Conservation (phyloP, 2,329 filamentous ascomycete genomes). For the Sarocladium brachiariae region DNA sequence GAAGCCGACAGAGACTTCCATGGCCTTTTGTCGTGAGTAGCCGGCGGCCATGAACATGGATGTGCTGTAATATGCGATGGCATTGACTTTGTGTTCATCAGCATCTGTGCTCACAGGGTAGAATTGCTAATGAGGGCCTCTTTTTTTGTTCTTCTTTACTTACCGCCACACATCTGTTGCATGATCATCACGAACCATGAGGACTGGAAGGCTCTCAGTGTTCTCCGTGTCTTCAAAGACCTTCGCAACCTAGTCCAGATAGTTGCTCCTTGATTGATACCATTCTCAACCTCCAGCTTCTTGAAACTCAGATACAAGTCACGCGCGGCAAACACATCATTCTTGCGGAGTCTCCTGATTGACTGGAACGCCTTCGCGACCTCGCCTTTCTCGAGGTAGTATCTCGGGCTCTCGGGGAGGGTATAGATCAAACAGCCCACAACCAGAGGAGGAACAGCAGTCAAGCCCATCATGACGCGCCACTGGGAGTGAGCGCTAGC, state of each 20-base stretch:
- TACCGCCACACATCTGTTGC: conserved; percentile 34
- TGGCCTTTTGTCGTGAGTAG: conserved; percentile 28
- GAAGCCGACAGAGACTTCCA: conserved; percentile 37
- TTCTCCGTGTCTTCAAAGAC: conserved; percentile 23
- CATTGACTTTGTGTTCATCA: conserved; percentile 33
- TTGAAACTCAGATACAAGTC: conserved; percentile 43
- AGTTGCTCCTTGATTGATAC: conserved; percentile 9
- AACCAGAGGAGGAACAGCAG: conserved; percentile 43
- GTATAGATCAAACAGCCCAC: conserved; percentile 40
- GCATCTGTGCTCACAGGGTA: too few relatives aligned
- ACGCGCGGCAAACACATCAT: conserved; percentile 38
- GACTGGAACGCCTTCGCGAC: conserved; percentile 38
- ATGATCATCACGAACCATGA: conserved; percentile 29
- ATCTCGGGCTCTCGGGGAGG: conserved; percentile 44
- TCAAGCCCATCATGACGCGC: conserved; percentile 35
- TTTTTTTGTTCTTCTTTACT: too few relatives aligned
- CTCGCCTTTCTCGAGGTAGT: conserved; percentile 38
- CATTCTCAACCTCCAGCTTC: conserved; percentile 21
- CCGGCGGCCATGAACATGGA: conserved; percentile 39
- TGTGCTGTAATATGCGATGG: conserved; percentile 42
- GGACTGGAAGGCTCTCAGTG: conserved; percentile 24
- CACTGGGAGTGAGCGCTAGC: conserved; percentile 18
- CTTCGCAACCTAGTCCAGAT: conserved; percentile 18
- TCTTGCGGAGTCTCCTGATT: conserved; percentile 37
- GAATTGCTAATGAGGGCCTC: too few relatives aligned